Percentiles rank a stretch among this genome's conserved stretches.
Evolutionary conservation across 257 asterid species (phyloP).

Genomic region (Plectranthus barbatus): DNA sequence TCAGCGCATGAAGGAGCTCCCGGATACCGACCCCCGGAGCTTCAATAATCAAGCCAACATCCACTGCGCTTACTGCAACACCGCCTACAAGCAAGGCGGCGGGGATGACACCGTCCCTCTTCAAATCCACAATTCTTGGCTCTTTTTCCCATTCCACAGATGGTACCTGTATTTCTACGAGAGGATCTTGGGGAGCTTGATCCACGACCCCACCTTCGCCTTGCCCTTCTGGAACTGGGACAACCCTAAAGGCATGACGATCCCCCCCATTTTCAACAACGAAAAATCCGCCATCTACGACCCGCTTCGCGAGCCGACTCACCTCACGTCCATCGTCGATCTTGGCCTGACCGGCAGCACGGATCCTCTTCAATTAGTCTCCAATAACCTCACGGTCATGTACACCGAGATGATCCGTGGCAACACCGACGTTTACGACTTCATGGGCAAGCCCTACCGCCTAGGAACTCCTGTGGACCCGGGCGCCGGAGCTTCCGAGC

Average conservation of each 20-base stretch:
- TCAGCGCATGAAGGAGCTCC: too few relatives aligned
- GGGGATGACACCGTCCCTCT: too few relatives aligned
- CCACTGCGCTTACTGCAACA: too few relatives aligned
- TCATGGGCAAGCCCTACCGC: not conserved
- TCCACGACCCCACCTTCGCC: not conserved
- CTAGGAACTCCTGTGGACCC: not conserved
- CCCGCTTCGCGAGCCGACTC: constrained; percentile 14
- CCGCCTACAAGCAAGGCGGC: too few relatives aligned
- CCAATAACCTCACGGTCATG: not conserved
- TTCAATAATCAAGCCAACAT: too few relatives aligned
- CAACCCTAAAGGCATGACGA: constrained; percentile 3
- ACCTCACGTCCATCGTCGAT: constrained; percentile 9
- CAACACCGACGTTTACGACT: not conserved
- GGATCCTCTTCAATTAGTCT: too few relatives aligned
- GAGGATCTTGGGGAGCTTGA: not conserved
- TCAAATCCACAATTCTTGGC: too few relatives aligned
- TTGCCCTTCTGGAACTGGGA: constrained; percentile 8
- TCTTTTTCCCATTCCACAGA: constrained; percentile 10
- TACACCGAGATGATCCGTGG: not conserved
- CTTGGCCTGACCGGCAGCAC: constrained; percentile 12
- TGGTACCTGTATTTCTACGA: constrained; percentile 8
- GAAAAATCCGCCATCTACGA: not conserved
- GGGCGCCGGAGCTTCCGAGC: not conserved
- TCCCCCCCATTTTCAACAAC: not conserved
- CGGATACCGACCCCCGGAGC: too few relatives aligned